Conservation (phyloP, 1,139 yeast species). For the Meyerozyma smithsonii region DNA sequence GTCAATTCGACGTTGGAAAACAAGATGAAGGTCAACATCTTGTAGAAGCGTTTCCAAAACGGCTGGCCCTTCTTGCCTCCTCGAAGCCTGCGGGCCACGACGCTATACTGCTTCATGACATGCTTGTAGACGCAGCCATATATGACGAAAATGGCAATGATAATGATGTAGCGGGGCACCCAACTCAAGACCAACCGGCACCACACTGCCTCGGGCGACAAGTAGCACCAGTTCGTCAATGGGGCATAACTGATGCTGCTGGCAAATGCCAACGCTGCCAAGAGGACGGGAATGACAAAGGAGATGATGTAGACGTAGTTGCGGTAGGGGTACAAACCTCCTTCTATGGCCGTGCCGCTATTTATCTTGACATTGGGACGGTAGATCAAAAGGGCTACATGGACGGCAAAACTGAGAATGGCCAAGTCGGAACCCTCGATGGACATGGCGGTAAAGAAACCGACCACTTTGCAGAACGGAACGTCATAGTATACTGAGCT, state of each 20-base stretch:
- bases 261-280: neutral
- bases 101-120: slow-evolving; percentile 4
- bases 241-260: neutral
- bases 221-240: slow-evolving; percentile 1
- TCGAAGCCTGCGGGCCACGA: neutral
- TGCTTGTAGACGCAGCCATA: slow-evolving; percentile 2
- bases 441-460: slow-evolving; percentile 3
- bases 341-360: neutral
- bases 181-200: slow-evolving; percentile 2
- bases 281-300: neutral
- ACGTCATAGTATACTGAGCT: neutral
- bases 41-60: slow-evolving; percentile 1
- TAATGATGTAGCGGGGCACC: slow-evolving; percentile 2
- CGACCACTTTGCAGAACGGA: slow-evolving; percentile 3
- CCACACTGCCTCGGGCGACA: neutral
- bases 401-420: slow-evolving; percentile 1
- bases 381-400: neutral
- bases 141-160: slow-evolving; percentile 1
- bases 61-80: neutral
- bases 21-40: neutral
- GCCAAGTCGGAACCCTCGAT: slow-evolving; percentile 3
- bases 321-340: slow-evolving; percentile 1
- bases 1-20: neutral
- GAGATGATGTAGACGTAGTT: neutral
- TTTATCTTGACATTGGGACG: neutral